phyloP scores from a whole-genome alignment of 257 asterid genomes.

The Nicotiana knightiana region DNA sequence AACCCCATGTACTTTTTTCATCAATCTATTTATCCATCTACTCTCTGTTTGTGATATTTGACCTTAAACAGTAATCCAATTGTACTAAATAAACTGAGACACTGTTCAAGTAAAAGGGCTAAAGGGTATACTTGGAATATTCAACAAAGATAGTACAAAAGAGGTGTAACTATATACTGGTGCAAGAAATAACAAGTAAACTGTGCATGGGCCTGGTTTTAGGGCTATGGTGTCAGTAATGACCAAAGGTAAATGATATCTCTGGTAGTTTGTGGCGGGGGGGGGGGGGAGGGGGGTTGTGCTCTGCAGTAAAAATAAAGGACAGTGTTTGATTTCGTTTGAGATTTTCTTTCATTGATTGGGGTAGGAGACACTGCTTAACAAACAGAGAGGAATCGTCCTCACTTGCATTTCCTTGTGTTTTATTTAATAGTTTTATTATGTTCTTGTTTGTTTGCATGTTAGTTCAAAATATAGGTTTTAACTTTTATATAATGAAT shows the following conservation, averaged over 20 bases:
- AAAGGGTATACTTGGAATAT: constrained; percentile 29
- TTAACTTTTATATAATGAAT: too few relatives aligned
- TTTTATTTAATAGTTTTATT: background rate
- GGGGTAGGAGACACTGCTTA: constrained; percentile 10
- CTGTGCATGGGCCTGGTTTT: background rate
- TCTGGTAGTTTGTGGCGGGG: background rate
- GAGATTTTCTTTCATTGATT: constrained; percentile 26
- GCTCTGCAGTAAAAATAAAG: constrained; percentile 8
- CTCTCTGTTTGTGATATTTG: constrained; percentile 20
- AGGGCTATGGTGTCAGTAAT: background rate
- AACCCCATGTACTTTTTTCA: background rate
- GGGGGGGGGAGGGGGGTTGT: background rate
- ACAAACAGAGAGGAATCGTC: constrained; percentile 9
- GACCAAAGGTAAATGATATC: background rate
- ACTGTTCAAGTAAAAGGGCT: constrained; percentile 4
- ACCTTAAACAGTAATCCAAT: constrained; percentile 15
- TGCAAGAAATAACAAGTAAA: constrained; percentile 2
- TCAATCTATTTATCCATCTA: background rate
- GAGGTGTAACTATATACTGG: background rate
- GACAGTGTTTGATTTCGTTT: constrained; percentile 29
- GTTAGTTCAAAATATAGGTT: background rate
- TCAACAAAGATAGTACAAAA: constrained; percentile 17
- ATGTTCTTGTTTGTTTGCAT: background rate
- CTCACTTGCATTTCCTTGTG: background rate
- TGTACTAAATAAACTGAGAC: constrained; percentile 11